Conservation (phyloP, 1,284 basidiomycete genomes). For the Entoloma clypeatum region DNA sequence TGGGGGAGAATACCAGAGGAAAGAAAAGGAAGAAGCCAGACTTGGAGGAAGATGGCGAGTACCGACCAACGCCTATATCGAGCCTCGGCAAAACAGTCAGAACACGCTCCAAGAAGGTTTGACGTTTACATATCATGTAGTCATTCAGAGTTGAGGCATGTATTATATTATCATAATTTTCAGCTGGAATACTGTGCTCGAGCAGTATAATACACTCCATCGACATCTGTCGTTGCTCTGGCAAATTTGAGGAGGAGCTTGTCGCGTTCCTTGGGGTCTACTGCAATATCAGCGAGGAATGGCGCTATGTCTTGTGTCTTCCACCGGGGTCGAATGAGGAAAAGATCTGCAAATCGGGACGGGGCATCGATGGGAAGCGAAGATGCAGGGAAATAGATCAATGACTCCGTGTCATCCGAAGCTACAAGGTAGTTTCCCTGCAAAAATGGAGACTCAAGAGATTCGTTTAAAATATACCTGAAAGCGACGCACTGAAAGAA, state of each 20-base stretch:
- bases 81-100: constrained; percentile 30
- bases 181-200: constrained; percentile 50
- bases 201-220: constrained; percentile 70
- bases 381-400: constrained; percentile 70
- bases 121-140: not conserved
- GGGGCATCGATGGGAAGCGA: constrained; percentile 70
- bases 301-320: constrained; percentile 73
- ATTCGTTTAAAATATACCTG: no score
- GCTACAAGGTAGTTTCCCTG: constrained; percentile 70
- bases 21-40: constrained; percentile 30
- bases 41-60: constrained; percentile 42
- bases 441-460: no score
- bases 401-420: constrained; percentile 24
- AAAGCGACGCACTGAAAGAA: constrained; percentile 63
- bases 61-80: constrained; percentile 39
- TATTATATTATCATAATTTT: constrained; percentile 3
- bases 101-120: constrained; percentile 31
- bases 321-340: constrained; percentile 77
- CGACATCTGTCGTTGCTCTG: constrained; percentile 64
- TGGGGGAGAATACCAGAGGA: constrained; percentile 20
- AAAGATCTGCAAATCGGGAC: constrained; percentile 79
- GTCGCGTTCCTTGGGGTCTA: constrained; percentile 83
- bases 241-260: constrained; percentile 84
- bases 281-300: constrained; percentile 76
- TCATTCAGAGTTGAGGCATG: not conserved